Evolutionary conservation across 2,329 filamentous ascomycete species (phyloP), one percentile per base, ranked within the genome.

Genomic region (Colletotrichum eleusines): DNA sequence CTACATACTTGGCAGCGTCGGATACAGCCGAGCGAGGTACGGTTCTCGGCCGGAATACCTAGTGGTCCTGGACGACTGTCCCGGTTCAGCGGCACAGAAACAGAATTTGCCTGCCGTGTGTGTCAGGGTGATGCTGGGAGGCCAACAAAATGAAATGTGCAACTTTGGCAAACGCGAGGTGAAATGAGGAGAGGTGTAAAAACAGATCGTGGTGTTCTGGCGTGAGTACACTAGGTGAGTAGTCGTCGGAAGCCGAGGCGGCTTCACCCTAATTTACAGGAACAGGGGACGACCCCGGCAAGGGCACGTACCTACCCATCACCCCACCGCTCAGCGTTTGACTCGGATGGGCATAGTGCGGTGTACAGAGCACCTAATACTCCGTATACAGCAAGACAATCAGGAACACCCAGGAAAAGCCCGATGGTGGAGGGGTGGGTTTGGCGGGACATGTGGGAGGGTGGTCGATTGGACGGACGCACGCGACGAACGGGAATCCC

Each of bases 261-360:
- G 65, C 28, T 73, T 62, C 73, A 73, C 72, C 60, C 68, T 62
- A 74, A 65, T 73, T 72, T 74, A 66, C 66, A 70, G 57, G 59
- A 51, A 63, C 63, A 69, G 53, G 68, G 68, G 59, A 42, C 9
- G 20, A 44, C 40, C 66, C 69, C 66, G 59, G 66, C 66, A 69
- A 55, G 63, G 31, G 7, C n/a, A n/a, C n/a, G n/a, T n/a, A n/a
- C n/a, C 38, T 16, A 40, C 38, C 38, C 35, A 5, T 9, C 33
- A 7, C 33, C 38, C 59, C 59, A 42, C 66, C 46, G 59, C 31
- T 63, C 64, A 65, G 69, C 62, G 72, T 73, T 55, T 64, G 54
- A 61, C 59, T 54, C 35, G 59, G 69, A 62, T 62, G 63, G 50
- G 42, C 38, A 58, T 62, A n/a, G 31, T 33, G 31, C 31, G 31